These are phyloP conservation scores for Globisporangium takayamanum DNA, from an alignment of 352 stramenopile genomes.

Conservation along the genomic window DNA sequence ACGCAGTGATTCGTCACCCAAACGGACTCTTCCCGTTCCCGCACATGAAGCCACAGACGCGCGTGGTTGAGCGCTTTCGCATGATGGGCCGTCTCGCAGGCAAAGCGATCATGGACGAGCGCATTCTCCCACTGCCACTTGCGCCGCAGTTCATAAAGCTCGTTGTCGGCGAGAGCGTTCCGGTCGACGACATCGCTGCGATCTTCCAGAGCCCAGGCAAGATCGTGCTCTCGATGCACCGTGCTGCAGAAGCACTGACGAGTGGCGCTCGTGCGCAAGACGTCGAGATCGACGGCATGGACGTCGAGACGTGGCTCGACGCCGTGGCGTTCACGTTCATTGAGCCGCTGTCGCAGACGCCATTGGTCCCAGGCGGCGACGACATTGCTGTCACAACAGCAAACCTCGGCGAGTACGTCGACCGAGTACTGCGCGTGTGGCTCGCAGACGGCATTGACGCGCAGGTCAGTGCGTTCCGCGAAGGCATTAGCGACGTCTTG, in stretches of 20 bases:
- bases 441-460: constrained; percentile 48
- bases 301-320: constrained; percentile 46
- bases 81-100: constrained; percentile 77
- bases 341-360: constrained; percentile 68
- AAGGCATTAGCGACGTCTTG: constrained; percentile 70
- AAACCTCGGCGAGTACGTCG: constrained; percentile 56
- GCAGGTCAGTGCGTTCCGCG: constrained; percentile 70
- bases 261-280: constrained; percentile 15
- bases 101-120: constrained; percentile 80
- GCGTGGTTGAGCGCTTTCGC: constrained; percentile 63
- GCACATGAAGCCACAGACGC: constrained; percentile 20
- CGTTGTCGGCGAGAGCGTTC: constrained; percentile 57
- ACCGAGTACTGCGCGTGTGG: constrained; percentile 53
- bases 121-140: constrained; percentile 63
- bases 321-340: constrained; percentile 69
- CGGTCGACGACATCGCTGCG: constrained; percentile 33
- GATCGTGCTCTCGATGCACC: constrained; percentile 55
- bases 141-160: constrained; percentile 74
- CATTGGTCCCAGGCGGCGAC: constrained; percentile 38
- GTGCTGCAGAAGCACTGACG: constrained; percentile 25
- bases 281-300: constrained; percentile 57
- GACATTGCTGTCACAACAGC: constrained; percentile 37
- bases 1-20: constrained; percentile 58
- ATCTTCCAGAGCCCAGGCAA: constrained; percentile 65
- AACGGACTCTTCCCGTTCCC: constrained; percentile 78